phyloP scores from a whole-genome alignment of 441 rosid species.

The Aquilaria agallochum region DNA sequence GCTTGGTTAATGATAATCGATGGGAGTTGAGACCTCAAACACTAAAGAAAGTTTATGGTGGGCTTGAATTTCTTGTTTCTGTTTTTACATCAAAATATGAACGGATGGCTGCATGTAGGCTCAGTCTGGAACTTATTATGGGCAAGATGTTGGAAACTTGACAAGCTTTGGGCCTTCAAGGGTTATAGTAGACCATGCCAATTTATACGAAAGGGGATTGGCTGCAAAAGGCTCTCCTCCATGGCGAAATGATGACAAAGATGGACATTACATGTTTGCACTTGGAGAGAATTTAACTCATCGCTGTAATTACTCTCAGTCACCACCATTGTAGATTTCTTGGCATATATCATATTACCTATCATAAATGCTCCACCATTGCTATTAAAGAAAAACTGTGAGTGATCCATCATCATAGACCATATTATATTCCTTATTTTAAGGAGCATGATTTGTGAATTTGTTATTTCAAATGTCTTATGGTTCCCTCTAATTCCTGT shows the following conservation, averaged over 20 bases:
- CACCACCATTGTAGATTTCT: conserved; percentile 6
- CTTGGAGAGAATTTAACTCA: conserved; percentile 69
- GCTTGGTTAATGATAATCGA: background rate
- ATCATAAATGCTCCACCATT: no score
- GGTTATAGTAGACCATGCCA: conserved; percentile 36
- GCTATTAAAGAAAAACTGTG: no score
- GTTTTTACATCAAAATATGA: conserved; percentile 36
- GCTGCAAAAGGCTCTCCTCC: conserved; percentile 60
- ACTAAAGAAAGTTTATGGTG: conserved; percentile 12
- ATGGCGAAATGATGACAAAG: conserved; percentile 69
- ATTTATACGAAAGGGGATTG: conserved; percentile 47
- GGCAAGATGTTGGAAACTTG: conserved; percentile 59
- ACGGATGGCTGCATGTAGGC: conserved; percentile 65
- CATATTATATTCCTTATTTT: no score
- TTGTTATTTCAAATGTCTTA: no score
- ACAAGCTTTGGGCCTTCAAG: conserved; percentile 53
- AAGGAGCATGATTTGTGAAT: no score
- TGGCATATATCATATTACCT: no score
- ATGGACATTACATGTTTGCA: conserved; percentile 68
- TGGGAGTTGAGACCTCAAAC: conserved; percentile 12
- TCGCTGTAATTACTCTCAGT: conserved; percentile 60
- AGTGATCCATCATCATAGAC: no score
- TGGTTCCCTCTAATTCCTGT: no score
- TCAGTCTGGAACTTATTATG: conserved; percentile 55
- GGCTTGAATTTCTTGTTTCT: conserved; percentile 22